A percentile compares a stretch with the other conserved stretches of the same genome.
Conservation (phyloP, 495 filamentous ascomycete species). For the Penicillium silybi region DNA sequence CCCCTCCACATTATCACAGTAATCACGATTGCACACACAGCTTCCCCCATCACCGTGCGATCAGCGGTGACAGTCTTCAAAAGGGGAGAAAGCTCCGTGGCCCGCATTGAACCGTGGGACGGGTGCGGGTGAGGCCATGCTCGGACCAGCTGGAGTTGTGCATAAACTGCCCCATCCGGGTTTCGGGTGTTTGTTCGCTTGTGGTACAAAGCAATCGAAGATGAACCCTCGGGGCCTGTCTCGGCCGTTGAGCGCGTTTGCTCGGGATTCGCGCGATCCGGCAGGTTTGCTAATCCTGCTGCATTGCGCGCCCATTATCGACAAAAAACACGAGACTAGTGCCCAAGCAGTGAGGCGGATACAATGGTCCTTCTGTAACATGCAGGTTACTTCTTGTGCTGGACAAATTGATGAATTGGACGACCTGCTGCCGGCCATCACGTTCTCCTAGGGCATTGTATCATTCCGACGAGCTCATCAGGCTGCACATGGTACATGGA, state of each 20-base stretch:
- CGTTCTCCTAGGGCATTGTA: neutral
- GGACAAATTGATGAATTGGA: neutral
- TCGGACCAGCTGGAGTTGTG: neutral
- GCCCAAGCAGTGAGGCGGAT: slow-evolving; percentile 15
- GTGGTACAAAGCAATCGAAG: neutral
- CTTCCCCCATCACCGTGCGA: slow-evolving; percentile 6
- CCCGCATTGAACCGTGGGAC: slow-evolving; percentile 12
- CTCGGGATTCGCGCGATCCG: neutral
- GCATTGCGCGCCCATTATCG: neutral
- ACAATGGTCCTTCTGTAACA: neutral
- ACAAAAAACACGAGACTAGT: slow-evolving; percentile 18
- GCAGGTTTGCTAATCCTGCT: slow-evolving; percentile 9
- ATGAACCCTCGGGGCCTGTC: neutral
- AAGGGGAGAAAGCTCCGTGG: slow-evolving; percentile 13
- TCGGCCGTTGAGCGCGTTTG: slow-evolving; percentile 1
- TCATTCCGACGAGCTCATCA: neutral
- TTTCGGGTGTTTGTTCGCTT: neutral
- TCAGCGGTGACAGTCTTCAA: slow-evolving; percentile 16
- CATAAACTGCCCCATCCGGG: neutral
- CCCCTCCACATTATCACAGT: slow-evolving; percentile 14
- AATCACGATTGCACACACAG: neutral
- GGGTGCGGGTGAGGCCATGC: slow-evolving; percentile 4
- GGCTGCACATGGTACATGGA: neutral
- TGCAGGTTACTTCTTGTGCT: slow-evolving; percentile 5
- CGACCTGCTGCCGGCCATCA: neutral